phyloP scores from a whole-genome alignment of 148 eudicot species.

The Rhododendron molle region DNA sequence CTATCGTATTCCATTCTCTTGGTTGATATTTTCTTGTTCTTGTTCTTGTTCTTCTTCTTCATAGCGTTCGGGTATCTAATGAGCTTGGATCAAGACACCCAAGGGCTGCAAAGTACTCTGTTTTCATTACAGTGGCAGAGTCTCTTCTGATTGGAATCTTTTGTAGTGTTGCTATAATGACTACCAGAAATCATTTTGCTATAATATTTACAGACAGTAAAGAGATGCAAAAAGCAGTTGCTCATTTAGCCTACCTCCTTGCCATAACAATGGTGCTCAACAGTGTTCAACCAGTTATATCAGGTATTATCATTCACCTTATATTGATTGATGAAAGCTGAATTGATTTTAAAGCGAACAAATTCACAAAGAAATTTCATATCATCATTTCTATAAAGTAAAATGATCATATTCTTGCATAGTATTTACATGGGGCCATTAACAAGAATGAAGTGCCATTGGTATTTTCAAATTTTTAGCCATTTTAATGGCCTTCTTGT shows the following conservation, averaged over 20 bases:
- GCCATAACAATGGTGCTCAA: slow-evolving; percentile 84
- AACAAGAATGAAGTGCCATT: background rate
- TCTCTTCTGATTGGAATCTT: slow-evolving; percentile 67
- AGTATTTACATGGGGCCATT: background rate
- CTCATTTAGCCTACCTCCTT: slow-evolving; percentile 72
- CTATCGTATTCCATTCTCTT: background rate
- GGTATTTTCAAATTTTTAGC: background rate
- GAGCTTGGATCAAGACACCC: slow-evolving; percentile 94
- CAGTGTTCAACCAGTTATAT: slow-evolving; percentile 87
- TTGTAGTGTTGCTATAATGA: slow-evolving; percentile 42
- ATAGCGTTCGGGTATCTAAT: slow-evolving; percentile 79
- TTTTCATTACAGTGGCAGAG: slow-evolving; percentile 50
- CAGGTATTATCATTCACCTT: slow-evolving; percentile 40
- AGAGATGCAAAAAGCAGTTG: slow-evolving; percentile 70
- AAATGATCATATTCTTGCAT: background rate
- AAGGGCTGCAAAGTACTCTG: slow-evolving; percentile 76
- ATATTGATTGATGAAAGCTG: background rate
- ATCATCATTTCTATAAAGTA: background rate
- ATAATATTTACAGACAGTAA: slow-evolving; percentile 62
- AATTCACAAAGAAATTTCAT: background rate
- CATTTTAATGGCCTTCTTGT: background rate
- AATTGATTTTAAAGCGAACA: background rate
- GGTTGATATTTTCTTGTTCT: background rate
- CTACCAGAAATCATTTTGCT: slow-evolving; percentile 63
- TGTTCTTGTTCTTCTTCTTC: background rate